These are phyloP conservation scores for Xylona heveae DNA, from an alignment of 495 filamentous ascomycete genomes.

Conservation along the genomic window DNA sequence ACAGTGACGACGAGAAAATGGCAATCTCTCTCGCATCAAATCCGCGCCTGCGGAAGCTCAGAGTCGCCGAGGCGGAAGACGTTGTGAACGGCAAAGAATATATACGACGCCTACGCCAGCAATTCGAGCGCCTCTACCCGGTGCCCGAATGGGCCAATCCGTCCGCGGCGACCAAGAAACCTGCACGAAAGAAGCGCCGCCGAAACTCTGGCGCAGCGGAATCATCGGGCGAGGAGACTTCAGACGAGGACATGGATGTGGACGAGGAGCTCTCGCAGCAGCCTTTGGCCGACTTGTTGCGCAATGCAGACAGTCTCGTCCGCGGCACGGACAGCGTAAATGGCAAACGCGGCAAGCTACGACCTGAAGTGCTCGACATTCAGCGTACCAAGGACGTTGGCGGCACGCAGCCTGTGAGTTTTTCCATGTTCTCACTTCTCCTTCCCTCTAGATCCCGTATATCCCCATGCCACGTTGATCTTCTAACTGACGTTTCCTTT, in stretches of 20 bases:
- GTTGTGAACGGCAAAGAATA: constrained; percentile 75
- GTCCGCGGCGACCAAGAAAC: constrained; percentile 13
- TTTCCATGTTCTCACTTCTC: not conserved
- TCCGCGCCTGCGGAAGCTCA: constrained; percentile 56
- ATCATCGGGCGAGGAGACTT: constrained; percentile 8
- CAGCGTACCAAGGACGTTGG: constrained; percentile 45
- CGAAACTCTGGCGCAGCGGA: constrained; percentile 11
- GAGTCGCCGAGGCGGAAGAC: constrained; percentile 62
- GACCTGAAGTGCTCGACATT: constrained; percentile 76
- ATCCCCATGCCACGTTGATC: not conserved
- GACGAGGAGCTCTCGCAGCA: constrained; percentile 41
- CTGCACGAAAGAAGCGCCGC: constrained; percentile 25
- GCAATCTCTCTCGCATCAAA: constrained; percentile 59
- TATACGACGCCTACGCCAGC: constrained; percentile 49
- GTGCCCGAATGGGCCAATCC: constrained; percentile 55
- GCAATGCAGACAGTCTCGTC: constrained; percentile 36
- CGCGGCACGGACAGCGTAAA: constrained; percentile 19
- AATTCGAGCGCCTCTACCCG: constrained; percentile 57
- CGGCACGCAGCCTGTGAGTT: constrained; percentile 31
- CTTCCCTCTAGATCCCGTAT: too few species aligned
- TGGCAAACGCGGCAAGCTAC: constrained; percentile 37
- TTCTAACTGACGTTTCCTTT: constrained; percentile 23
- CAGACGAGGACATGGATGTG: constrained; percentile 24
- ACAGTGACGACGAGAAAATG: constrained; percentile 86
- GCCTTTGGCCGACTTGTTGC: constrained; percentile 62